Evolutionary conservation across 2,329 filamentous ascomycete species (phyloP).

Genomic region (Achaetomium macrosporum): DNA sequence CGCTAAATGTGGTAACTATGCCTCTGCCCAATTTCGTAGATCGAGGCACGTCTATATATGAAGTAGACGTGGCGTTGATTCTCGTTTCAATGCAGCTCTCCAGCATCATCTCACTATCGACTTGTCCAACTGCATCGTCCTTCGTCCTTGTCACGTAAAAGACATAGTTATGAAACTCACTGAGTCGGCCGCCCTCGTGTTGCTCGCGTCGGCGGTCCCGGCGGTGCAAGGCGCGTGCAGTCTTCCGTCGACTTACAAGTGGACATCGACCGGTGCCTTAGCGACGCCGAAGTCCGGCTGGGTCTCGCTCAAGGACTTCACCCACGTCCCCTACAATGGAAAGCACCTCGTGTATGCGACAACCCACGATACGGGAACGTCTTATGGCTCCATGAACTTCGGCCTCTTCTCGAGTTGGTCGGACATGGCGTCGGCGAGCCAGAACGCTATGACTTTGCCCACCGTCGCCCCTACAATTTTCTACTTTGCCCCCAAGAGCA

Average conservation of each 20-base stretch:
- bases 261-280: conserved; percentile 47
- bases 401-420: conserved; percentile 48
- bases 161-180: no score
- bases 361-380: conserved; percentile 36
- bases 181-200: background rate
- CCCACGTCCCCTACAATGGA: conserved; percentile 47
- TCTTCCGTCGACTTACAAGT: conserved; percentile 50
- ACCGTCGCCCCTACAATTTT: conserved; percentile 58
- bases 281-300: conserved; percentile 49
- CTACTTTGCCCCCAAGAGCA: conserved; percentile 54
- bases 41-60: no score
- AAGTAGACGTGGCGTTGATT: no score
- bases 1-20: no score
- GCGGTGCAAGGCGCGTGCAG: conserved; percentile 31
- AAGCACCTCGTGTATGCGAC: conserved; percentile 57
- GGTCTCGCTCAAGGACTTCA: conserved; percentile 57
- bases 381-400: conserved; percentile 56
- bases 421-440: conserved; percentile 44
- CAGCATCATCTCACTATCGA: no score
- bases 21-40: no score
- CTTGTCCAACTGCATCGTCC: no score
- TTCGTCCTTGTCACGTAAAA: no score
- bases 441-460: conserved; percentile 43
- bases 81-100: no score
- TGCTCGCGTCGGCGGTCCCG: conserved; percentile 8